Evolutionary conservation across 176 grass and related monocot genomes (phyloP).

Genomic region (Paspalum vaginatum): DNA sequence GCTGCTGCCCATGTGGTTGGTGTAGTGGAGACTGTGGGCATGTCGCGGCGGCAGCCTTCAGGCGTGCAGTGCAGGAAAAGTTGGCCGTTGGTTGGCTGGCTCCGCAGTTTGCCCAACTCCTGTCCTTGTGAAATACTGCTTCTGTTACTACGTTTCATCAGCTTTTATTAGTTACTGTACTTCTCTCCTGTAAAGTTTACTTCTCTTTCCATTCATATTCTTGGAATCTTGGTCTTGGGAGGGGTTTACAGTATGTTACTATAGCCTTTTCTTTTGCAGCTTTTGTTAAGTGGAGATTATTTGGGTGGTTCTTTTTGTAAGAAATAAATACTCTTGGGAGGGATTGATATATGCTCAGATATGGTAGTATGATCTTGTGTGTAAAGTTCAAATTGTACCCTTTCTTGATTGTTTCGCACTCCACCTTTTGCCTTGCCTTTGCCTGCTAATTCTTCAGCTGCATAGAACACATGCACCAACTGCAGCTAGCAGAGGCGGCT

Average conservation of each 20-base stretch:
- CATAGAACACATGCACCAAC: neutral
- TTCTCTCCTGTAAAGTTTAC: constrained; percentile 39
- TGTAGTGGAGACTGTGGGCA: constrained; percentile 11
- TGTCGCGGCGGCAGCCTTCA: neutral
- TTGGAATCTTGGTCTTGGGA: neutral
- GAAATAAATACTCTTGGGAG: neutral
- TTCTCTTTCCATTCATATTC: constrained; percentile 14
- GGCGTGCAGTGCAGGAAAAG: constrained; percentile 40
- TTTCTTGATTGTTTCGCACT: constrained; percentile 9
- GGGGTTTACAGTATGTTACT: constrained; percentile 18
- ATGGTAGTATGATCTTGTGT: neutral
- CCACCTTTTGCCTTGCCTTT: neutral
- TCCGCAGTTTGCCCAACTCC: neutral
- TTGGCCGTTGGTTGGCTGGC: neutral
- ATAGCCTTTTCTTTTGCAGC: constrained; percentile 30
- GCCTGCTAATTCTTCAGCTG: neutral
- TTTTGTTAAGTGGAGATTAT: constrained; percentile 17
- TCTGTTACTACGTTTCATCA: neutral
- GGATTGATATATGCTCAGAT: neutral
- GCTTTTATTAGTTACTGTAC: neutral
- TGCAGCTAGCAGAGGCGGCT: neutral
- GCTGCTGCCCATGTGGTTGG: constrained; percentile 49
- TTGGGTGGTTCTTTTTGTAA: constrained; percentile 41
- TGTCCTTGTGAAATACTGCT: constrained; percentile 8
- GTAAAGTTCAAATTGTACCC: neutral